Evolutionary conservation across 345 rosid genomes (phyloP).

Genomic region (Citrus mangshanensis): DNA sequence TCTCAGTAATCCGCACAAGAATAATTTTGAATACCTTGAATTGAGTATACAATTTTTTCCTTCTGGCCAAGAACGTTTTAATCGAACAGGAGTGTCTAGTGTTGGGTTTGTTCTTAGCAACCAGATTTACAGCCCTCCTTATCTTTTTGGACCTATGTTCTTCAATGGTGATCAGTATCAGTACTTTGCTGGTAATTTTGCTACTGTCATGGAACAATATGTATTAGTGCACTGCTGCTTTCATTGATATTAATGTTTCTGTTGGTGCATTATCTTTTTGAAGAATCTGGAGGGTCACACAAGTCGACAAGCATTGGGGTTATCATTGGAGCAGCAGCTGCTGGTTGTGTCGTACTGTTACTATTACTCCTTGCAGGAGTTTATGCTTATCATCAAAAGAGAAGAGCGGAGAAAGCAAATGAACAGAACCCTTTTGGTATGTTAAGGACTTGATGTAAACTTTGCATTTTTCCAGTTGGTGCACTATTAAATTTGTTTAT

Average conservation of each 20-base stretch:
- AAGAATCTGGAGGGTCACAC: conserved; percentile 15
- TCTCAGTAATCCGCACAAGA: conserved; percentile 58
- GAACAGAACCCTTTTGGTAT: conserved; percentile 70
- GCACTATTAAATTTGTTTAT: conserved; percentile 1
- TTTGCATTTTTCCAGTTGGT: conserved; percentile 11
- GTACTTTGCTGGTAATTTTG: conserved; percentile 48
- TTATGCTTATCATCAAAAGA: conserved; percentile 69
- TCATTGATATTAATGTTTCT: conserved; percentile 1
- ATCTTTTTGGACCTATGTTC: conserved; percentile 50
- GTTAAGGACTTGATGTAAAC: not conserved
- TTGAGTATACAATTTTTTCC: conserved; percentile 59
- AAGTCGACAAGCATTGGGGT: conserved; percentile 45
- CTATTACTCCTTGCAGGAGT: conserved; percentile 58
- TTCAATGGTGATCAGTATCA: conserved; percentile 38
- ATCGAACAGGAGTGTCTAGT: conserved; percentile 30
- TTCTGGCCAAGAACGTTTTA: conserved; percentile 39
- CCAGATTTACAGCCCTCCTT: conserved; percentile 19
- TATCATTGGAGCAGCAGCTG: conserved; percentile 69
- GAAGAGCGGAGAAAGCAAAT: conserved; percentile 64
- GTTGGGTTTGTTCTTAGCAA: conserved; percentile 60
- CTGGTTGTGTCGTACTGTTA: conserved; percentile 46
- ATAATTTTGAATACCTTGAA: conserved; percentile 34
- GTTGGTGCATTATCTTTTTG: conserved; percentile 16
- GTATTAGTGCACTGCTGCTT: not conserved
- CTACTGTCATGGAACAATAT: conserved; percentile 17